Conservation (phyloP, 257 asterid species). For the Euphrasia confusa region DNA sequence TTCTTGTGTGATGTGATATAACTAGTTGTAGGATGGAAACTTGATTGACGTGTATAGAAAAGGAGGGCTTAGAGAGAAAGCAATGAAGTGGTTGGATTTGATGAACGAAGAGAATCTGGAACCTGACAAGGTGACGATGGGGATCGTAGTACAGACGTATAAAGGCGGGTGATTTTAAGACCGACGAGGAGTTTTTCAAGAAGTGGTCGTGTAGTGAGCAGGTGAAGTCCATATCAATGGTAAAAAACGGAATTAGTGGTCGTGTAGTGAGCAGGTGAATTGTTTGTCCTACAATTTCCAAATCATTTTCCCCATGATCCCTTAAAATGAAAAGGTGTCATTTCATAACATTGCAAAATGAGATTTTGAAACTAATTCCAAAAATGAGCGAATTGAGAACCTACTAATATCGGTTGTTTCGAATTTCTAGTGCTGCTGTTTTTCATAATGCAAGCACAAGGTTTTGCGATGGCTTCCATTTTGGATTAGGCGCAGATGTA, state of each 20-base stretch:
- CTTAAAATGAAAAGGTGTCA: too few relatives aligned
- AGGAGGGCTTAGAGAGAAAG: constrained; percentile 57
- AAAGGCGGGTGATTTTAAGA: constrained; percentile 75
- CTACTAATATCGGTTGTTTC: neutral
- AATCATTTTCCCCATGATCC: neutral
- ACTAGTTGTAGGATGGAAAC: constrained; percentile 45
- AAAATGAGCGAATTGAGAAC: constrained; percentile 2
- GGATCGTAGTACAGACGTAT: constrained; percentile 82
- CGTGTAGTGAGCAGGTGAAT: too few relatives aligned
- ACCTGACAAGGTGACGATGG: constrained; percentile 95
- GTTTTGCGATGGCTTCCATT: constrained; percentile 74
- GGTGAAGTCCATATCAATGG: constrained; percentile 26
- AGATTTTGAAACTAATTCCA: neutral
- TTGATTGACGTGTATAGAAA: constrained; percentile 78
- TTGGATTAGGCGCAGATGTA: constrained; percentile 87
- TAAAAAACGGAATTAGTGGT: constrained; percentile 23
- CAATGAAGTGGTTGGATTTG: constrained; percentile 70
- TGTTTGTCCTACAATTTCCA: too few relatives aligned
- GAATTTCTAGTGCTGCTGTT: constrained; percentile 66
- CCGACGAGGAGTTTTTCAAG: constrained; percentile 77
- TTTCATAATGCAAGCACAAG: constrained; percentile 80
- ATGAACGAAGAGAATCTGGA: constrained; percentile 59
- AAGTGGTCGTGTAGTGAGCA: constrained; percentile 53
- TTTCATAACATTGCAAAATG: neutral
- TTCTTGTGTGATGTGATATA: too few relatives aligned